Evolutionary conservation across 352 stramenopile species (phyloP).

Genomic region (Phytophthora boehmeriae): DNA sequence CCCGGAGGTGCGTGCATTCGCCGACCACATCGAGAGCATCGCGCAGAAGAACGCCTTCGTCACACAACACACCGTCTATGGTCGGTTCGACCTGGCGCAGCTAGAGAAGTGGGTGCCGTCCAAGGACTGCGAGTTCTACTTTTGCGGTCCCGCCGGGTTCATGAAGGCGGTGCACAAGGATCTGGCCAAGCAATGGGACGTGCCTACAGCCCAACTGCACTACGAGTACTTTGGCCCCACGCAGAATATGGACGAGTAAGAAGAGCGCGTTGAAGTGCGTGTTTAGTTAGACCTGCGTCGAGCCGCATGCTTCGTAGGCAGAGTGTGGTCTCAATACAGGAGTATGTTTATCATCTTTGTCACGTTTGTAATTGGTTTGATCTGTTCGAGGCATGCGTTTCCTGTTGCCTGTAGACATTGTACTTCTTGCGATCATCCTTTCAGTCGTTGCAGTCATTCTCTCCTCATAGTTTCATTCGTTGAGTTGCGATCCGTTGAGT

Average conservation of each 20-base stretch:
- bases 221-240: slow-evolving; percentile 73
- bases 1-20: slow-evolving; percentile 40
- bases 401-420: too few species aligned
- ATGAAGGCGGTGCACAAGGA: slow-evolving; percentile 49
- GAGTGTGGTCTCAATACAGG: not conserved
- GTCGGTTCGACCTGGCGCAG: slow-evolving; percentile 34
- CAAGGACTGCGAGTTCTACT: slow-evolving; percentile 57
- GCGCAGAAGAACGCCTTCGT: slow-evolving; percentile 41
- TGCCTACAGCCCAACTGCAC: slow-evolving; percentile 49
- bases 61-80: slow-evolving; percentile 39
- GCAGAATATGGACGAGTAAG: slow-evolving; percentile 38
- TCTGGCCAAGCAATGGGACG: slow-evolving; percentile 41
- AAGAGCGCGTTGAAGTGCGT: not conserved
- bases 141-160: slow-evolving; percentile 61
- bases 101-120: slow-evolving; percentile 41
- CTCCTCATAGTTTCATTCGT: too few species aligned
- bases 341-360: not conserved
- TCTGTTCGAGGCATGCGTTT: too few species aligned
- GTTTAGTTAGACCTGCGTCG: not conserved
- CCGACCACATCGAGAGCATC: slow-evolving; percentile 37
- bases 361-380: too few species aligned
- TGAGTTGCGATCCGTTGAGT: too few species aligned
- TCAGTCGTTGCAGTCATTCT: too few species aligned
- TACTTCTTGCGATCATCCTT: too few species aligned
- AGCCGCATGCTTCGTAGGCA: not conserved